Conservation (phyloP, 805 yeast species). For the Spathaspora gorwiae region DNA sequence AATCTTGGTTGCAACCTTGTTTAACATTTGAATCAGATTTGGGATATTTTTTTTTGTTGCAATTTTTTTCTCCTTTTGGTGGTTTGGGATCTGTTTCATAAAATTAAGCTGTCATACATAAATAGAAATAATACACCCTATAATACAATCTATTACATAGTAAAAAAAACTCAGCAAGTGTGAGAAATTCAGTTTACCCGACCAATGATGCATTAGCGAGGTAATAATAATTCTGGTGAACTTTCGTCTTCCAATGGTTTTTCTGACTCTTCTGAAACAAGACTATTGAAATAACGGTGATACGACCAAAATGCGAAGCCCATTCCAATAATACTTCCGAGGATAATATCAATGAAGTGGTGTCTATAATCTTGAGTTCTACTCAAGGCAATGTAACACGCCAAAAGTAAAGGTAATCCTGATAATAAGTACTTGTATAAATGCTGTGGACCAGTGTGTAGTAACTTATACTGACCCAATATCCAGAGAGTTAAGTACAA, state of each 20-base stretch:
- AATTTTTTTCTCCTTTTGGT: too few relatives aligned
- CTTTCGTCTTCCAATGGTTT: constrained; percentile 1
- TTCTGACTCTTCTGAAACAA: constrained; percentile 2
- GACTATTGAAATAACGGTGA: constrained; percentile 23
- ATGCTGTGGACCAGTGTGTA: constrained; percentile 14
- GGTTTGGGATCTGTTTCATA: too few relatives aligned
- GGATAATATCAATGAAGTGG: constrained; percentile 29
- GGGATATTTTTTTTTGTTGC: too few relatives aligned
- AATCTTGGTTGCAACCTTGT: too few relatives aligned
- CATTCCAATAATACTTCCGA: constrained; percentile 31
- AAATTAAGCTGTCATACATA: too few relatives aligned
- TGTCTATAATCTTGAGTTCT: constrained; percentile 37
- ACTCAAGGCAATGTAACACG: constrained; percentile 28
- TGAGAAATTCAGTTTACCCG: too few relatives aligned
- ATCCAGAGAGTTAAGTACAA: constrained; percentile 46
- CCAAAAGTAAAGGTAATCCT: constrained; percentile 21
- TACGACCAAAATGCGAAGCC: constrained; percentile 22
- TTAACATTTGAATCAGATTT: too few relatives aligned
- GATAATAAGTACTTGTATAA: constrained; percentile 18
- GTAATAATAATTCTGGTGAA: constrained; percentile 3
- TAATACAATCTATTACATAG: too few relatives aligned
- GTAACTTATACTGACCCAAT: constrained; percentile 35
- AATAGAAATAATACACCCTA: too few relatives aligned
- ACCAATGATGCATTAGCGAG: not conserved
- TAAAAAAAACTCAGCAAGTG: too few relatives aligned